A percentile compares a stretch with the other conserved stretches of the same genome.
These are phyloP conservation scores for Allantophomopsis cytisporea DNA, from an alignment of 2,329 filamentous ascomycete species.

Conservation along the genomic window DNA sequence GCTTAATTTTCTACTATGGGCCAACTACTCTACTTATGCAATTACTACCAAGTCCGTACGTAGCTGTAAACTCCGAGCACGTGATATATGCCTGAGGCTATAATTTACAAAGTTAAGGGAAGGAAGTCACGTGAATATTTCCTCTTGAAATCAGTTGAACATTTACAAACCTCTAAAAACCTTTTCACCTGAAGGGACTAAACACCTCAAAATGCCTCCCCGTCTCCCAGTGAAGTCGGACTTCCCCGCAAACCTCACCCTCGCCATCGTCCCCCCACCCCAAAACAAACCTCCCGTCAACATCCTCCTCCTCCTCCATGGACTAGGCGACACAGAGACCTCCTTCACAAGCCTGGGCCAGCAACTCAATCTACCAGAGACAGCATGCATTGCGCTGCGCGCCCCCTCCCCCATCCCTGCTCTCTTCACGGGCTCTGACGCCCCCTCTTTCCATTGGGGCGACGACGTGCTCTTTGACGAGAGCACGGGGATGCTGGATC, in stretches of 20 bases:
- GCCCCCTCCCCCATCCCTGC: constrained; percentile 47
- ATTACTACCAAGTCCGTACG: too few relatives aligned
- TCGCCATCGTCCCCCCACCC: constrained; percentile 16
- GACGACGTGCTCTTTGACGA: constrained; percentile 44
- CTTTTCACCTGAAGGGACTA: too few relatives aligned
- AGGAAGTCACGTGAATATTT: too few relatives aligned
- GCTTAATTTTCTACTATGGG: too few relatives aligned
- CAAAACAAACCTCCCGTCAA: constrained; percentile 34
- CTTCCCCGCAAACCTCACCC: constrained; percentile 29
- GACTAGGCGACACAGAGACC: constrained; percentile 47
- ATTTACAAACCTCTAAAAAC: too few relatives aligned
- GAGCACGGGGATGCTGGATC: constrained; percentile 33
- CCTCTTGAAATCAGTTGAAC: too few relatives aligned
- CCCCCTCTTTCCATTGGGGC: constrained; percentile 38
- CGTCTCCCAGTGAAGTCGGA: constrained; percentile 24
- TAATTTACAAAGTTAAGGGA: too few relatives aligned
- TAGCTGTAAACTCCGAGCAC: too few relatives aligned
- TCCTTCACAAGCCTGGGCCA: constrained; percentile 44
- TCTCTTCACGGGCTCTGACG: constrained; percentile 15
- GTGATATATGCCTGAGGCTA: too few relatives aligned
- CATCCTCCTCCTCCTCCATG: constrained; percentile 54
- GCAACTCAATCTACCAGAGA: constrained; percentile 50
- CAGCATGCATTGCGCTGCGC: constrained; percentile 45
- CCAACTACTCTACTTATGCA: too few relatives aligned
- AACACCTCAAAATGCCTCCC: not conserved